phyloP scores from a whole-genome alignment of 495 filamentous ascomycete genomes.

The Glonium stellatum region DNA sequence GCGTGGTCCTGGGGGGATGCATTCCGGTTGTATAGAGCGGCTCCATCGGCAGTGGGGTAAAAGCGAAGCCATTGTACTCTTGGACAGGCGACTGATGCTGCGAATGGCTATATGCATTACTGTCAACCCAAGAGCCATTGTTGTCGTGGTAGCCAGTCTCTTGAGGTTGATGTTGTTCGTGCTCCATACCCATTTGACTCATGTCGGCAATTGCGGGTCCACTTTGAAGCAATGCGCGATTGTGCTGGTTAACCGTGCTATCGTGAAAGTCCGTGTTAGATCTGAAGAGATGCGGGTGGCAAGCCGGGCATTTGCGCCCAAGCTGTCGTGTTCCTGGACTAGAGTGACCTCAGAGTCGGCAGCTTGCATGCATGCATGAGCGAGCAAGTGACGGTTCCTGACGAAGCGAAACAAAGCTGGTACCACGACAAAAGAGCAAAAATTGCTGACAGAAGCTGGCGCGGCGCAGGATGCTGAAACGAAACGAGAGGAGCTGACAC shows the following conservation, averaged over 20 bases:
- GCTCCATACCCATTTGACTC: constrained; percentile 37
- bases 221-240: constrained; percentile 12
- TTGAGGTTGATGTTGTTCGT: constrained; percentile 34
- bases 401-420: constrained; percentile 26
- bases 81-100: constrained; percentile 41
- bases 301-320: constrained; percentile 20
- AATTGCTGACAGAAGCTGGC: neutral
- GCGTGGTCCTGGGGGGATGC: constrained; percentile 37
- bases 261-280: constrained; percentile 21
- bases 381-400: constrained; percentile 15
- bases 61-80: constrained; percentile 42
- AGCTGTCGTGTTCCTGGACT: constrained; percentile 20
- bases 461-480: constrained; percentile 7
- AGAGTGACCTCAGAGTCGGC: constrained; percentile 20
- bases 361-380: constrained; percentile 33
- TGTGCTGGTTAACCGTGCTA: constrained; percentile 34
- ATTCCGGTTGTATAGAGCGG: constrained; percentile 36
- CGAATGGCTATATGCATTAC: constrained; percentile 29
- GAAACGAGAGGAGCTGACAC: constrained; percentile 5
- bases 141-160: constrained; percentile 31
- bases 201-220: constrained; percentile 24
- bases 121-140: constrained; percentile 26
- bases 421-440: constrained; percentile 8
- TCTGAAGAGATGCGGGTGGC: constrained; percentile 12
- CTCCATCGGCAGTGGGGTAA: constrained; percentile 40